Evolutionary conservation across 257 asterid species (phyloP).

Genomic region (Solanum phureja): DNA sequence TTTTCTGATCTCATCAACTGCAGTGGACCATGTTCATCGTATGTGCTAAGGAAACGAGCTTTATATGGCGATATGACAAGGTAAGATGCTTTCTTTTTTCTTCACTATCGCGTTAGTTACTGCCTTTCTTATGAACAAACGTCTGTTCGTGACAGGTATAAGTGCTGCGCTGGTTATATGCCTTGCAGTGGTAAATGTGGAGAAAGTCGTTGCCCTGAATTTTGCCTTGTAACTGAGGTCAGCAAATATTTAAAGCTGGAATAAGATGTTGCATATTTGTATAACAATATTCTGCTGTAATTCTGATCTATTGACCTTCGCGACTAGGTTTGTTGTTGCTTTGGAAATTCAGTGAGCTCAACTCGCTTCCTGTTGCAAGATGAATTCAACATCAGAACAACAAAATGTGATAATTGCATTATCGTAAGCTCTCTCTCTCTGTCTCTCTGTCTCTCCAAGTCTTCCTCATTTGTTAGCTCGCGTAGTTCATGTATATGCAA

Average conservation of each 20-base stretch:
- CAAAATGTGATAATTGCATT: constrained; percentile 35
- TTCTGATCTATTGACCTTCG: background rate
- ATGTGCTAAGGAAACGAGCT: constrained; percentile 31
- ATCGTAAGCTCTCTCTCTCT: constrained; percentile 10
- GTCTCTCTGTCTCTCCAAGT: background rate
- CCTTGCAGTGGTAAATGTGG: constrained; percentile 38
- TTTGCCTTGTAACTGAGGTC: constrained; percentile 38
- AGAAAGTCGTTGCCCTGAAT: constrained; percentile 26
- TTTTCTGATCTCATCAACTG: background rate
- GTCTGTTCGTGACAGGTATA: constrained; percentile 8
- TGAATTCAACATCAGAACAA: constrained; percentile 31
- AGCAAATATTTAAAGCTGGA: background rate
- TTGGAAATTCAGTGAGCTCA: constrained; percentile 31
- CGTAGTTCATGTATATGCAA: background rate
- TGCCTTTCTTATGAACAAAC: background rate
- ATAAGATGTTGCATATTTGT: background rate
- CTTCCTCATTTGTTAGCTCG: background rate
- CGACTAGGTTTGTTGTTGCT: constrained; percentile 28
- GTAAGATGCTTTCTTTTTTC: constrained; percentile 1
- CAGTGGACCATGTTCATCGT: constrained; percentile 37
- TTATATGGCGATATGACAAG: constrained; percentile 29
- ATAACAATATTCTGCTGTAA: background rate
- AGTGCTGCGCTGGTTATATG: constrained; percentile 37
- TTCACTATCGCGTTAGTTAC: background rate
- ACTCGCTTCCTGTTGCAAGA: constrained; percentile 39